Percentiles rank a stretch among this genome's conserved stretches.
Evolutionary conservation across 768 basidiomycete genomes (phyloP).

Genomic region (Suillus subluteus): DNA sequence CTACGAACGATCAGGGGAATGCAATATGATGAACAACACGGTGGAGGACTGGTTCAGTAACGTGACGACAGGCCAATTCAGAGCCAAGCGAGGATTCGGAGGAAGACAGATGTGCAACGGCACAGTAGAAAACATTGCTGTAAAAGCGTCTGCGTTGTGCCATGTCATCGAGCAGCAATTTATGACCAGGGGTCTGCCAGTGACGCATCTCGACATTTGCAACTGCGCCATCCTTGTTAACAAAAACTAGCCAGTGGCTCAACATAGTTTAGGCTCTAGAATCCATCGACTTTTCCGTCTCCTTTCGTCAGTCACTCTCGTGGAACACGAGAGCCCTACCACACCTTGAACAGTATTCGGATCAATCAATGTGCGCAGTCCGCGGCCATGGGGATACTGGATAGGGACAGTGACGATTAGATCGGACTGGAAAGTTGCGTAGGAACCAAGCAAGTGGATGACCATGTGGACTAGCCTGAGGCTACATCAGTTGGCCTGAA

Average conservation of each 20-base stretch:
- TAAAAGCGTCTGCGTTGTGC: background rate
- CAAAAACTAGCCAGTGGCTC: background rate
- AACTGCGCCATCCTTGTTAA: background rate
- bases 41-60: background rate
- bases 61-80: background rate
- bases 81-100: too few relatives aligned
- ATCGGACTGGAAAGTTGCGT: background rate
- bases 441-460: background rate
- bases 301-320: background rate
- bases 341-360: background rate
- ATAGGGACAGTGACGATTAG: background rate
- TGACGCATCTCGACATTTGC: background rate
- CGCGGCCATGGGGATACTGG: background rate
- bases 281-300: background rate
- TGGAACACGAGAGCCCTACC: background rate
- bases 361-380: background rate
- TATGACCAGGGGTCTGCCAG: background rate
- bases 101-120: background rate
- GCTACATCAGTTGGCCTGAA: background rate
- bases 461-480: background rate
- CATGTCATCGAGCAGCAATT: background rate
- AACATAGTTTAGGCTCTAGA: background rate
- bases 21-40: too few relatives aligned
- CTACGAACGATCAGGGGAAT: background rate
- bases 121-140: background rate